Evolutionary conservation across 768 basidiomycete genomes (phyloP), one percentile per base, ranked within the genome.

Genomic region (Leccinellum albellum): DNA sequence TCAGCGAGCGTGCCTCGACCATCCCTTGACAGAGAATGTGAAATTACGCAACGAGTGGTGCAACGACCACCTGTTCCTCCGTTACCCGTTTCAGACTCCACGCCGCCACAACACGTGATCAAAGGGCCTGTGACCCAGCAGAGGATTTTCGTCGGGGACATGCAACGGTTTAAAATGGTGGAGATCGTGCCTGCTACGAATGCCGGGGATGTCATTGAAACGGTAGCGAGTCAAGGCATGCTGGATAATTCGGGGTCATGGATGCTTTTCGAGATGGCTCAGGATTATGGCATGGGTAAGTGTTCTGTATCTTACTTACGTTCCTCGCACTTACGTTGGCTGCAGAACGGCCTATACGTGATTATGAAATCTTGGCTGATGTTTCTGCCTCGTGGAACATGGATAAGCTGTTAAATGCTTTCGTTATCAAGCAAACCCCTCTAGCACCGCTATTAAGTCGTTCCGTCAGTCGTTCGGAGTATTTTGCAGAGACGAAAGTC

Each of bases 221-320:
- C 82, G 65, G 77, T 94, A 26, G 82, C 86, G 42, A 73, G 73
- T 17, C 83, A 88, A 66, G 90, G 89, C 12, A 80, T 83, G 54
- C 71, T 96, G 45, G 80, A 80, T 44, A 81, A 82, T 47, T 76
- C 72, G n/a, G 85, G 79, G 5, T 86, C 83, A 6, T 97, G 92
- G 91, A 93, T 94, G 81, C 70, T 98, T 28, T 95, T 83, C 70
- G 96, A 98, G 74, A 72, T 95, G 28, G 90, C 90, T 32, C 88
- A 91, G 61, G 91, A 94, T 66, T 88, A 94, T 67, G 94, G 94
- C 57, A 89, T 95, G 86, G 94, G 94, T 95, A 67, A 55, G 83
- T 71, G 3, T 35, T 32, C 33, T 15, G 20, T 8, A 37, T 50
- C 37, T 17, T 6, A 23, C 20, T n/a, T 6, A 31, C 54, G 58